Evolutionary conservation across 23 red algal species (phyloP), one percentile per base, ranked within the genome.

Genomic region (Chondrus crispus): DNA sequence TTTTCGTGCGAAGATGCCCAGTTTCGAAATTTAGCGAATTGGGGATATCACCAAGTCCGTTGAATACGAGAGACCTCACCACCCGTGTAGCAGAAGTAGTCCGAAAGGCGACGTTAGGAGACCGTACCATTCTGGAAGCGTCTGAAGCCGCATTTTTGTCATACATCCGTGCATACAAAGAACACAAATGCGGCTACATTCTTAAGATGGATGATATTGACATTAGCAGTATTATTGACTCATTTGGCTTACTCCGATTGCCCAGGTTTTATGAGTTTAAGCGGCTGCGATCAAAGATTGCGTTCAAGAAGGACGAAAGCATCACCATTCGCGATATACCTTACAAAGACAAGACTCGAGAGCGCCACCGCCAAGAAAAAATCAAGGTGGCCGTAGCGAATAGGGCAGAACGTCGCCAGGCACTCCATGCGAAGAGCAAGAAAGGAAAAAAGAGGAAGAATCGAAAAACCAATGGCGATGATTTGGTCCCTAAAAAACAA

Each of bases 91-190:
- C n/a, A n/a, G n/a, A n/a, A 2, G 43, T 70, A 12, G 46, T 89
- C 9, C 79, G 81, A 13, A 54, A 90, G 43, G 70, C 82, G 28
- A 87, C 73, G 3, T 39, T 92, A 35, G 75, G n/a, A 1, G 94
- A 96, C 48, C 64, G 94, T 22, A 88, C 94, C 16, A 28, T 96
- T 9, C 63, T 96, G 19, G 94, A 96, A 35, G 84, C 80, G 3
- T 82, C 94, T 10, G 94, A 96, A 49, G 30, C 32, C 12, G 94
- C 94, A 18, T 96, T 93, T 77, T 38, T 96, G 39, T 92, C 87
- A 19, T 96, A 92, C 73, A 79, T 96, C 22, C 70, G 94, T 9
- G 94, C 94, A 20, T 96, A 96, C 68, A 96, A 96, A 79, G 87
- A 96, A 70, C 94, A 96, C 52, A 72, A 74, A 43, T 96, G 88